Percentiles rank a stretch among this genome's conserved stretches.
Conservation (phyloP, 306 rosid genomes). For the Vicia faba region DNA sequence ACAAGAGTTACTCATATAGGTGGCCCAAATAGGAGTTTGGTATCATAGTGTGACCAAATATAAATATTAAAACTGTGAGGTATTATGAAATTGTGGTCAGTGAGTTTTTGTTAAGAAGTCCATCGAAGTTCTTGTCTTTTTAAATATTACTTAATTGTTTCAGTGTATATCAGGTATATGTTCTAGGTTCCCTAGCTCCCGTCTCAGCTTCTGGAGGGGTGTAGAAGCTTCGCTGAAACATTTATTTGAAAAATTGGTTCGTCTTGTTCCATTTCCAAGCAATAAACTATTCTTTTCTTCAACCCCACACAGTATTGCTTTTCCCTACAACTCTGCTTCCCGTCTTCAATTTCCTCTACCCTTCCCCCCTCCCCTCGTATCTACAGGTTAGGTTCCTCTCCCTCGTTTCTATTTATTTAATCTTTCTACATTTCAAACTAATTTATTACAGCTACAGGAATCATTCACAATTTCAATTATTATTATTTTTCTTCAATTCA, state of each 20-base stretch:
- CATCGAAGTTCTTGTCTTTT: too few species aligned
- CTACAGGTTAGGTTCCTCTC: constrained; percentile 39
- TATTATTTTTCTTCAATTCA: background rate
- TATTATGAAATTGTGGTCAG: too few species aligned
- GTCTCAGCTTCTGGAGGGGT: too few species aligned
- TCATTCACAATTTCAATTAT: constrained; percentile 13
- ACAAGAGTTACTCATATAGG: too few species aligned
- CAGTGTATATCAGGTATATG: too few species aligned
- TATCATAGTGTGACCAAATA: too few species aligned
- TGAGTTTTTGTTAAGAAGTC: too few species aligned
- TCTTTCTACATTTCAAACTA: background rate
- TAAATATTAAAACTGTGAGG: too few species aligned
- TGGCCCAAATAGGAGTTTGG: too few species aligned
- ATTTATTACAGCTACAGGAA: background rate
- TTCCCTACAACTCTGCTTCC: background rate
- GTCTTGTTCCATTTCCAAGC: constrained; percentile 6
- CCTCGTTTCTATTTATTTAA: background rate
- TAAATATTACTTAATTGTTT: too few species aligned
- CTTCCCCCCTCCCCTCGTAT: constrained; percentile 10
- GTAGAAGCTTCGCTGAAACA: too few species aligned
- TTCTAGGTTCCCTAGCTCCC: too few species aligned
- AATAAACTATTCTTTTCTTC: constrained; percentile 55
- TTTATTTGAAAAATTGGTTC: background rate
- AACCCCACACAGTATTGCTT: constrained; percentile 26
- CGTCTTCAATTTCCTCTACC: constrained; percentile 11